phyloP scores from a whole-genome alignment of 257 asterid genomes.

The Paraleonurus japonicus region DNA sequence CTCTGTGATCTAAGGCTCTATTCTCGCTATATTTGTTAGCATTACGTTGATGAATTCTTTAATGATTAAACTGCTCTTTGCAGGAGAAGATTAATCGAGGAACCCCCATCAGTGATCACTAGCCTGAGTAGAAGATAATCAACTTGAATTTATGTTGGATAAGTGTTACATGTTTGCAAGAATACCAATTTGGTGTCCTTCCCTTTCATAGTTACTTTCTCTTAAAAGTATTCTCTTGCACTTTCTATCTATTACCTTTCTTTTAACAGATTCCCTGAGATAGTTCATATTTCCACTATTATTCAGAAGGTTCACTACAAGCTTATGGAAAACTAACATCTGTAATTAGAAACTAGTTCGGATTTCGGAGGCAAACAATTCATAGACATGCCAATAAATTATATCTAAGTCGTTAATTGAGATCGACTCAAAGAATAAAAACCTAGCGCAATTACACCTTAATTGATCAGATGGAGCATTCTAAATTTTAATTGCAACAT shows the following conservation, averaged over 20 bases:
- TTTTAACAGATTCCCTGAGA: neutral
- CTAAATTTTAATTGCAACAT: no score
- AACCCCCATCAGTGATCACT: no score
- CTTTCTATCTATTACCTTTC: neutral
- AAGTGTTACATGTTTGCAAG: neutral
- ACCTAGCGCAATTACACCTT: no score
- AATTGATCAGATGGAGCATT: no score
- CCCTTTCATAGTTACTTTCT: neutral
- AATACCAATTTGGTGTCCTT: neutral
- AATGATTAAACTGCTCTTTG: neutral
- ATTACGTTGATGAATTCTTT: neutral
- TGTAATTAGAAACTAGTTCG: neutral
- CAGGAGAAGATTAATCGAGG: neutral
- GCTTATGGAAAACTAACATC: neutral
- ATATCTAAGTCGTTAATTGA: neutral
- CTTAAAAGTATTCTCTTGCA: neutral
- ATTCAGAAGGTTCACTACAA: neutral
- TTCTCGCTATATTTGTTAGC: neutral
- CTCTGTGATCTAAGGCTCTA: neutral
- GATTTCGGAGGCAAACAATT: neutral
- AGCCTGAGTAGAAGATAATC: neutral
- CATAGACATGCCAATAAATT: neutral
- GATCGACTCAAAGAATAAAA: neutral
- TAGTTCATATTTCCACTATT: neutral
- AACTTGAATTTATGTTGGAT: neutral